Conservation (phyloP, 164 flowering plant species). For the Aristolochia californica region DNA sequence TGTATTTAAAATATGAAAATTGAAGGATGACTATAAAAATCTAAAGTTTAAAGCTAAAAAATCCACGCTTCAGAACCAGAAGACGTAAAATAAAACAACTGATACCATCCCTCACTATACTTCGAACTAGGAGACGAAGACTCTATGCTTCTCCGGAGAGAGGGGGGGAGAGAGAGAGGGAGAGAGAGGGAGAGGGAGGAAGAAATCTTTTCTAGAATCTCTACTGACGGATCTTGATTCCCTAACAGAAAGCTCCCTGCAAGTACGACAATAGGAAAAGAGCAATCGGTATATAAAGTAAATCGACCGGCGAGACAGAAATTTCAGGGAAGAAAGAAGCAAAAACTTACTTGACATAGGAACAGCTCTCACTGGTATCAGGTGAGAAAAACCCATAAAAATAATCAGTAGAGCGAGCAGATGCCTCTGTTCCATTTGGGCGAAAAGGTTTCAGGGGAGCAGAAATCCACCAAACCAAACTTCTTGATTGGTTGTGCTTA, state of each 20-base stretch:
- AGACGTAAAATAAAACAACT: too few species aligned
- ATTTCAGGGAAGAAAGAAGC: not conserved
- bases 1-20: too few species aligned
- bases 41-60: too few species aligned
- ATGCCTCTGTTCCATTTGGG: conserved; percentile 20
- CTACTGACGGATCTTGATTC: conserved; percentile 11
- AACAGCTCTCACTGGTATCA: conserved; percentile 22
- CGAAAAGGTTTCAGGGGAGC: not conserved
- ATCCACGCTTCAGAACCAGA: too few species aligned
- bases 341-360: conserved; percentile 24
- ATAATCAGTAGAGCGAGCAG: conserved; percentile 16
- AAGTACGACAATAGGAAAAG: not conserved
- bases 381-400: conserved; percentile 21
- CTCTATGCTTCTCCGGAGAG: too few species aligned
- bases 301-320: not conserved
- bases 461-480: not conserved
- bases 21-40: too few species aligned
- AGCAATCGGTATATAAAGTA: not conserved
- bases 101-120: too few species aligned
- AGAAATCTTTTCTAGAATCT: conserved; percentile 16
- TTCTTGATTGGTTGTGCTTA: not conserved
- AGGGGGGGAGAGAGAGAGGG: too few species aligned
- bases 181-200: conserved; percentile 17
- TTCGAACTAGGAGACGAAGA: too few species aligned
- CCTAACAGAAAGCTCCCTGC: conserved; percentile 24